Evolutionary conservation across 352 stramenopile genomes (phyloP).

Genomic region (Blastocystis sp.): DNA sequence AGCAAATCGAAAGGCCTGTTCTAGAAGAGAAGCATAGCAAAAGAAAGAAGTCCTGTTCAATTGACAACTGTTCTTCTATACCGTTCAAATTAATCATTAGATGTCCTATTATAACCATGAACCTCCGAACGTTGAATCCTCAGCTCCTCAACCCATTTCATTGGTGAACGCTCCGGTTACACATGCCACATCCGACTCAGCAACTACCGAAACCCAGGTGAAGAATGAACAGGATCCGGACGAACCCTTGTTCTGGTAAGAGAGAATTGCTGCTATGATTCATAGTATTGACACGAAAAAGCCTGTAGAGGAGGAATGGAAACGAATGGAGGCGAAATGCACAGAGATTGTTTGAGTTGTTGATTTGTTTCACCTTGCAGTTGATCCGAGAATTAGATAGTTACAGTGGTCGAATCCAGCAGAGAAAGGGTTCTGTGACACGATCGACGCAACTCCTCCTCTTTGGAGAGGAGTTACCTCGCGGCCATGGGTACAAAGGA

Average conservation of each 20-base stretch:
- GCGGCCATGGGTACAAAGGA: slow-evolving; percentile 53
- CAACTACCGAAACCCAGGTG: too few species aligned
- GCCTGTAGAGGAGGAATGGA: slow-evolving; percentile 33
- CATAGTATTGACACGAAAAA: slow-evolving; percentile 12
- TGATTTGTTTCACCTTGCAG: neutral
- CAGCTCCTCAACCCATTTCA: too few species aligned
- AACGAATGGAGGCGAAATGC: slow-evolving; percentile 7
- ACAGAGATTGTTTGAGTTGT: neutral
- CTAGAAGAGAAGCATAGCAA: too few species aligned
- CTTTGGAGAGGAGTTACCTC: slow-evolving; percentile 30
- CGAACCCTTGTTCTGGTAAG: neutral
- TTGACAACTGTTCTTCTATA: too few species aligned
- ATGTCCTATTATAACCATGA: too few species aligned
- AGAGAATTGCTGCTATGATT: neutral
- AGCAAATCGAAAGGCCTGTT: too few species aligned
- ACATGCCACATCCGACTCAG: too few species aligned
- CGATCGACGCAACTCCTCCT: neutral
- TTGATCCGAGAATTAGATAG: neutral
- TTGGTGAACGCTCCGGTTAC: too few species aligned
- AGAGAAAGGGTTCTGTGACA: slow-evolving; percentile 36
- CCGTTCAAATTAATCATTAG: too few species aligned
- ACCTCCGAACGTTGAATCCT: too few species aligned
- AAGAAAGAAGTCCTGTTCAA: too few species aligned
- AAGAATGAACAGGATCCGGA: too few species aligned
- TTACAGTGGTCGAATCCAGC: slow-evolving; percentile 31